Evolutionary conservation across 495 filamentous ascomycete species (phyloP).

Genomic region (Durotheca rogersii): DNA sequence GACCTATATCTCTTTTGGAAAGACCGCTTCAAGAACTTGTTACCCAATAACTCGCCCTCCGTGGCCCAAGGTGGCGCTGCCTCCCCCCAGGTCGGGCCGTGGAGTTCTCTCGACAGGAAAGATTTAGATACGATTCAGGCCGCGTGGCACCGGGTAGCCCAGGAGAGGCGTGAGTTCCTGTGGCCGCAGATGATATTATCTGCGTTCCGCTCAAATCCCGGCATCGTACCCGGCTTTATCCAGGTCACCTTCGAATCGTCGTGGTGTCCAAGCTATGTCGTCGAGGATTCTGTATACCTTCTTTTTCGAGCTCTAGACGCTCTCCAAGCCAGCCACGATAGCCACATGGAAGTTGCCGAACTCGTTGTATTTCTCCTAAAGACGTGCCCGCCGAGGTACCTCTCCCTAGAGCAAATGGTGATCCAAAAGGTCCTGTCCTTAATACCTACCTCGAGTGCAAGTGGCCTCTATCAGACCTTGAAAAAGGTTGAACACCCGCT

Average conservation of each 20-base stretch:
- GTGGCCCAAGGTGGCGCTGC: background rate
- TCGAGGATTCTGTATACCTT: slow-evolving; percentile 53
- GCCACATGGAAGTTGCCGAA: slow-evolving; percentile 4
- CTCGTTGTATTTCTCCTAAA: slow-evolving; percentile 28
- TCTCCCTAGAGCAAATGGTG: slow-evolving; percentile 23
- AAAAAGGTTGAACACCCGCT: slow-evolving; percentile 34
- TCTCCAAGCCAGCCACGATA: slow-evolving; percentile 28
- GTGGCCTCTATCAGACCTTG: slow-evolving; percentile 39
- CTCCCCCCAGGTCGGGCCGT: background rate
- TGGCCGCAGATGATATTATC: slow-evolving; percentile 59
- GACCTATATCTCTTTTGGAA: slow-evolving; percentile 32
- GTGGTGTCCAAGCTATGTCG: slow-evolving; percentile 50
- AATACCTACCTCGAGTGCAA: slow-evolving; percentile 8
- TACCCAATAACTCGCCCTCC: background rate
- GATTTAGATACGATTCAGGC: slow-evolving; percentile 41
- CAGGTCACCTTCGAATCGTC: slow-evolving; percentile 45
- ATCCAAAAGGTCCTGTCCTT: slow-evolving; percentile 13
- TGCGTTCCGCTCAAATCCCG: slow-evolving; percentile 49
- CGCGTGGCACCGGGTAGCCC: slow-evolving; percentile 43
- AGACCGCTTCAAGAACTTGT: slow-evolving; percentile 3
- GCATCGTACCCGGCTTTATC: slow-evolving; percentile 49
- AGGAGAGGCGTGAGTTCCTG: slow-evolving; percentile 30
- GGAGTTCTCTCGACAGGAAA: slow-evolving; percentile 22
- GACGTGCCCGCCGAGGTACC: slow-evolving; percentile 17
- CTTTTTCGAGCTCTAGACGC: slow-evolving; percentile 33